A percentile compares a stretch with the other conserved stretches of the same genome.
These are phyloP conservation scores for Achaetomiella virescens DNA, from an alignment of 495 filamentous ascomycete species.

Conservation along the genomic window DNA sequence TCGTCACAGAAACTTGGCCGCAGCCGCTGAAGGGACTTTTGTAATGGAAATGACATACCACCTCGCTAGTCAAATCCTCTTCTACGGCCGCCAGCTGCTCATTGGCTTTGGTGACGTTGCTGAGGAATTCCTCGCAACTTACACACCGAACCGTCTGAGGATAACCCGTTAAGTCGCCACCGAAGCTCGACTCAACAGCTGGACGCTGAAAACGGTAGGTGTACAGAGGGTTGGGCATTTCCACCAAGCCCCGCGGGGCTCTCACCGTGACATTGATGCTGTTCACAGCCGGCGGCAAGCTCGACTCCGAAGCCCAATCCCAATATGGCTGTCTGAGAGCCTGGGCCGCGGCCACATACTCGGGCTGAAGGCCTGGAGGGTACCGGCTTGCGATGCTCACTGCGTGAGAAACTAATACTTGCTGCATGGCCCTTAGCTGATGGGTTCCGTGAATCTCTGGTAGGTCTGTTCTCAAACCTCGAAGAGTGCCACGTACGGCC, in stretches of 20 bases:
- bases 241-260: slow-evolving; percentile 22
- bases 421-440: slow-evolving; percentile 20
- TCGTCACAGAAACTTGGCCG: neutral
- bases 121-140: neutral
- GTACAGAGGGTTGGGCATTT: slow-evolving; percentile 33
- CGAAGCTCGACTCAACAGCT: slow-evolving; percentile 22
- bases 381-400: slow-evolving; percentile 31
- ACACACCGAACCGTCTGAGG: slow-evolving; percentile 25
- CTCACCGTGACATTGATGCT: slow-evolving; percentile 28
- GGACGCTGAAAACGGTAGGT: slow-evolving; percentile 32
- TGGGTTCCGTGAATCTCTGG: neutral
- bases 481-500: slow-evolving; percentile 35
- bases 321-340: slow-evolving; percentile 37
- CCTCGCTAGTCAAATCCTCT: slow-evolving; percentile 21
- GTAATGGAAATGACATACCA: slow-evolving; percentile 20
- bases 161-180: slow-evolving; percentile 12
- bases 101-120: slow-evolving; percentile 25
- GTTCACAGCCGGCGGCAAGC: slow-evolving; percentile 27
- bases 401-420: slow-evolving; percentile 33
- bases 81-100: slow-evolving; percentile 10
- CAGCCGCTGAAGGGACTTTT: neutral
- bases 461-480: slow-evolving; percentile 28
- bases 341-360: slow-evolving; percentile 31
- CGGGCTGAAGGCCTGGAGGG: slow-evolving; percentile 14
- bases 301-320: slow-evolving; percentile 35